Conservation (phyloP, 2,329 filamentous ascomycete genomes). For the Epichloe hybrida region DNA sequence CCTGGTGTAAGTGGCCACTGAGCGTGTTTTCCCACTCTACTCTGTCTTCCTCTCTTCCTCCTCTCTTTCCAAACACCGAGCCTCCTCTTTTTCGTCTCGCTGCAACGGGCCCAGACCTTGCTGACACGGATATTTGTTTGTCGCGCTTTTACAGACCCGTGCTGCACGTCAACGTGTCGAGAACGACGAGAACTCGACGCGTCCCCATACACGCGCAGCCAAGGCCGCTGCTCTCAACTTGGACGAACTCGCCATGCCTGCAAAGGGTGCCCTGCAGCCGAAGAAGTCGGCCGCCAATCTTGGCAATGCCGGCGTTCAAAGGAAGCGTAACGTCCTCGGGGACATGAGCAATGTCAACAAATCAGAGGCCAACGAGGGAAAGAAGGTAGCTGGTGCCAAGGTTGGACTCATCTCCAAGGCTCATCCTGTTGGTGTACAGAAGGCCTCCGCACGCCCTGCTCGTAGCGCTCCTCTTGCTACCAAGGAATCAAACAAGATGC, state of each 20-base stretch:
- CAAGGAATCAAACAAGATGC: slow-evolving; percentile 57
- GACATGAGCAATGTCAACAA: slow-evolving; percentile 96
- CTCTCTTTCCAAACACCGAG: neutral
- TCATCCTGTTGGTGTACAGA: slow-evolving; percentile 72
- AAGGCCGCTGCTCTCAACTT: slow-evolving; percentile 67
- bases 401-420: slow-evolving; percentile 65
- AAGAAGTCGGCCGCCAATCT: slow-evolving; percentile 49
- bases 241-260: slow-evolving; percentile 44
- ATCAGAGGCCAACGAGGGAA: slow-evolving; percentile 54
- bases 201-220: slow-evolving; percentile 74
- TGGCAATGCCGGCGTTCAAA: slow-evolving; percentile 33
- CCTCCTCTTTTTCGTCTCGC: slow-evolving; percentile 11
- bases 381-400: slow-evolving; percentile 57
- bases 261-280: slow-evolving; percentile 52
- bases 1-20: slow-evolving; percentile 16
- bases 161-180: slow-evolving; percentile 64
- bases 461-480: slow-evolving; percentile 48
- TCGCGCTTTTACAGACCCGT: slow-evolving; percentile 39
- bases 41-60: neutral
- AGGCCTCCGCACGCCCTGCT: slow-evolving; percentile 43
- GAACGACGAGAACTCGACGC: slow-evolving; percentile 89
- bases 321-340: slow-evolving; percentile 74
- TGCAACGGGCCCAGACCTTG: slow-evolving; percentile 1
- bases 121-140: slow-evolving; percentile 3
- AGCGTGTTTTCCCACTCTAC: neutral